Conservation (phyloP, 1,284 basidiomycete species). For the Athelia psychrophila region DNA sequence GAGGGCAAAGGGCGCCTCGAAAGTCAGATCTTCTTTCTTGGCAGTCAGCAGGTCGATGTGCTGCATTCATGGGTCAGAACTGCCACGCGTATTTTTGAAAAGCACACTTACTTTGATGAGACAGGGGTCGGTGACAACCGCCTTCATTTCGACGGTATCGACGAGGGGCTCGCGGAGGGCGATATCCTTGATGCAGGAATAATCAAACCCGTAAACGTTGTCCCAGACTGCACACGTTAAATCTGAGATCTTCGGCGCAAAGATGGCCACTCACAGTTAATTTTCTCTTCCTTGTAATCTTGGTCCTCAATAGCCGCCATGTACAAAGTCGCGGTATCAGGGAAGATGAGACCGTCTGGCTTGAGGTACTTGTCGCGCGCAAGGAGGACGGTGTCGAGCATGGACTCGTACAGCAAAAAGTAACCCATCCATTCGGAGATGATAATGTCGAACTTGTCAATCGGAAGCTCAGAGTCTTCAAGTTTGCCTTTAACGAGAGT, state of each 20-base stretch:
- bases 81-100: neutral
- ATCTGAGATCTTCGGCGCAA: neutral
- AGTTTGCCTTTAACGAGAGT: conserved; percentile 98
- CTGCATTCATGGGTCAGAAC: conserved; percentile 31
- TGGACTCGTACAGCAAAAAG: conserved; percentile 96
- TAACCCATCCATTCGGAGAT: conserved; percentile 99
- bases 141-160: conserved; percentile 94
- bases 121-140: conserved; percentile 89
- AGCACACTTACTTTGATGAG: conserved; percentile 65
- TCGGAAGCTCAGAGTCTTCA: conserved; percentile 86
- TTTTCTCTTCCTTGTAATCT: conserved; percentile 99
- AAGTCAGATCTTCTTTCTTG: conserved; percentile 94
- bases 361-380: conserved; percentile 97
- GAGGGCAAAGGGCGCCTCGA: conserved; percentile 80
- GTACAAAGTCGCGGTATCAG: conserved; percentile 92
- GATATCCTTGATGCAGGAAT: conserved; percentile 99
- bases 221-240: conserved; percentile 81
- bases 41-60: conserved; percentile 91
- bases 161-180: conserved; percentile 96
- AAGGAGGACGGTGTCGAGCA: conserved; percentile 97
- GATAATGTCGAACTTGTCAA: conserved; percentile 95
- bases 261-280: conserved; percentile 74
- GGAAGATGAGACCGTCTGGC: conserved; percentile 91
- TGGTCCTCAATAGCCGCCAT: conserved; percentile 98
- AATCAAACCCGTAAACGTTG: conserved; percentile 99